Evolutionary conservation across 164 flowering plant genomes (phyloP).

Genomic region (Tetracentron sinense): DNA sequence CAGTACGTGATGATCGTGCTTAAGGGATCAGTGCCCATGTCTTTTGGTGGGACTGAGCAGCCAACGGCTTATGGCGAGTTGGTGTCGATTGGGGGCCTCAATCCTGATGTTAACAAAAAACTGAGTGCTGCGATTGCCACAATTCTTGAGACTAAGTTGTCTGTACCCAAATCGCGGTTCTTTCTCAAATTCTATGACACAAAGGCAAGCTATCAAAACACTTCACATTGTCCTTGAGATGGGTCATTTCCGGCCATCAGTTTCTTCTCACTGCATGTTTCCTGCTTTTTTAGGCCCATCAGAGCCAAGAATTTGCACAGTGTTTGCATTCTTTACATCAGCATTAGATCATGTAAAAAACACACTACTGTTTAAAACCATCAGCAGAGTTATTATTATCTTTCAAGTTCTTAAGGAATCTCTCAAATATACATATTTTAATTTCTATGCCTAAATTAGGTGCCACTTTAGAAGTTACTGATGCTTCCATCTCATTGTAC

Average conservation of each 20-base stretch:
- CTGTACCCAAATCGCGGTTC: constrained; percentile 70
- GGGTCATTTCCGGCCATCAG: constrained; percentile 17
- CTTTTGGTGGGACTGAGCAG: constrained; percentile 88
- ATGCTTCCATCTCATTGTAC: neutral
- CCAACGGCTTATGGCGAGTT: constrained; percentile 95
- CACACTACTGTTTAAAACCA: constrained; percentile 23
- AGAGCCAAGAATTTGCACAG: constrained; percentile 89
- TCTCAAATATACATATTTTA: neutral
- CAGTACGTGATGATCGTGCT: constrained; percentile 97
- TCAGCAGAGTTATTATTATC: constrained; percentile 9
- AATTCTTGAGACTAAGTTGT: constrained; percentile 72
- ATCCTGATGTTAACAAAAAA: constrained; percentile 73
- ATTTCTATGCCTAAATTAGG: neutral
- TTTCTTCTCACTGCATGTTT: constrained; percentile 64
- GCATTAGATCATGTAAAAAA: constrained; percentile 75
- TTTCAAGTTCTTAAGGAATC: constrained; percentile 5
- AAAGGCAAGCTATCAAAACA: constrained; percentile 53
- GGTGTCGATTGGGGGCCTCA: constrained; percentile 90
- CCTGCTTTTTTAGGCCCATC: constrained; percentile 83
- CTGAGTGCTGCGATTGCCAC: constrained; percentile 81
- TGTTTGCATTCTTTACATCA: constrained; percentile 99
- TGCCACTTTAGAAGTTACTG: constrained; percentile 3
- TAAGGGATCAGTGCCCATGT: constrained; percentile 88
- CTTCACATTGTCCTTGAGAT: constrained; percentile 6
- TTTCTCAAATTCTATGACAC: constrained; percentile 82